Evolutionary conservation across 2,329 filamentous ascomycete species (phyloP), one percentile per base, ranked within the genome.

Genomic region (Teratosphaeria epicoccoides): DNA sequence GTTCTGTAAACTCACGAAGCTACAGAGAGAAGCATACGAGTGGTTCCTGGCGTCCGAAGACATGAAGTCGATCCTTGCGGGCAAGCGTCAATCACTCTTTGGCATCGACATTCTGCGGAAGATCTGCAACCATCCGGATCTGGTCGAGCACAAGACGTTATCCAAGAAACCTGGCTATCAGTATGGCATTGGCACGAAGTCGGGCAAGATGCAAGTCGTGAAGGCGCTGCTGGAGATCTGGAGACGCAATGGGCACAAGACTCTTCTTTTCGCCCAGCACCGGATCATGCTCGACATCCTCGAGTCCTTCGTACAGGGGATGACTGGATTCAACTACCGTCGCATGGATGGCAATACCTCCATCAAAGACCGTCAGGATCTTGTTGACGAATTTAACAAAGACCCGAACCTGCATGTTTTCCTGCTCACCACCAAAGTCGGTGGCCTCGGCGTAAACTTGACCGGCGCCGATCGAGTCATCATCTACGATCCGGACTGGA

Each of bases 401-500:
- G 79, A 87, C 47, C 82, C 85, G 0, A 72, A 84, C 37, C 73
- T 96, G 5, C 83, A 96, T 61, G 82, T 98, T 0, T 98, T 98
- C 63, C 75, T 98, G 1, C 78, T 98, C 50, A 97, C 93, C 0
- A 98, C 94, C 0, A 94, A 94, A 65, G 94, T 96, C 17, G 93
- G 93, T 45, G 93, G 93, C 0, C 74, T 98, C 12, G 93, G 93
- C 5, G 85, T 95, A 46, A 98, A 98, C 59, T 74, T 98, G 22
- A 98, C 93, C 0, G 93, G 93, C 6, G 93, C 93, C 4, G 88
- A 95, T 65, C 83, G 93, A 28, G 91, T 98, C 57, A 95, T 98
- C 64, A 97, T 98, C 50, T 98, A 93, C 64, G 94, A 98, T 63
- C 94, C 93, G 0, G 93, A 98, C 66, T 98, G 93, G 93, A 97